A percentile compares a stretch with the other conserved stretches of the same genome.
Evolutionary conservation across 164 flowering plant species (phyloP).

Genomic region (Chimonanthus praecox): DNA sequence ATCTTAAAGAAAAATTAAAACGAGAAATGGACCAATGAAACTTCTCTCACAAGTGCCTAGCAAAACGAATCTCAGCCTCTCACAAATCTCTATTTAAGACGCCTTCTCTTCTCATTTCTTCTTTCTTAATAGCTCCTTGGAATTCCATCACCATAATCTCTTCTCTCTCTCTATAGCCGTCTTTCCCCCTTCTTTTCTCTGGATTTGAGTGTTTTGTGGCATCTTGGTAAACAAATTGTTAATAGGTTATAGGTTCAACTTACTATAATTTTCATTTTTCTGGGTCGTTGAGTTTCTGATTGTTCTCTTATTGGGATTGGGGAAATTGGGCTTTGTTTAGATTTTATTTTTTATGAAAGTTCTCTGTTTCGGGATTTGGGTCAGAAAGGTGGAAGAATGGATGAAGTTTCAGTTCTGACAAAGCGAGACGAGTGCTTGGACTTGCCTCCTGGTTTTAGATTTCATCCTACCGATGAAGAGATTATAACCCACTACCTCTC

Average conservation of each 20-base stretch:
- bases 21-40: neutral
- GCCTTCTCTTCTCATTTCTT: neutral
- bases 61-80: neutral
- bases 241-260: neutral
- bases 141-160: neutral
- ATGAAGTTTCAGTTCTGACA: conserved; percentile 21
- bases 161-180: neutral
- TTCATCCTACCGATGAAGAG: conserved; percentile 34
- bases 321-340: neutral
- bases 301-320: neutral
- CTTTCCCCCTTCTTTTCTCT: neutral
- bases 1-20: neutral
- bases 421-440: conserved; percentile 11
- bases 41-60: neutral
- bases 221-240: neutral
- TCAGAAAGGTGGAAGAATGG: conserved; percentile 17
- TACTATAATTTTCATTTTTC: neutral
- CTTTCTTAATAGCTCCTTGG: neutral
- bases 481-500: conserved; percentile 19
- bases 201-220: neutral
- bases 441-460: conserved; percentile 31
- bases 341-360: neutral
- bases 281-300: neutral
- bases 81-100: neutral
- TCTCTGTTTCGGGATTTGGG: neutral